Percentiles rank a stretch among this genome's conserved stretches.
Conservation (phyloP, 2,329 filamentous ascomycete species). For the Nemania abortiva region DNA sequence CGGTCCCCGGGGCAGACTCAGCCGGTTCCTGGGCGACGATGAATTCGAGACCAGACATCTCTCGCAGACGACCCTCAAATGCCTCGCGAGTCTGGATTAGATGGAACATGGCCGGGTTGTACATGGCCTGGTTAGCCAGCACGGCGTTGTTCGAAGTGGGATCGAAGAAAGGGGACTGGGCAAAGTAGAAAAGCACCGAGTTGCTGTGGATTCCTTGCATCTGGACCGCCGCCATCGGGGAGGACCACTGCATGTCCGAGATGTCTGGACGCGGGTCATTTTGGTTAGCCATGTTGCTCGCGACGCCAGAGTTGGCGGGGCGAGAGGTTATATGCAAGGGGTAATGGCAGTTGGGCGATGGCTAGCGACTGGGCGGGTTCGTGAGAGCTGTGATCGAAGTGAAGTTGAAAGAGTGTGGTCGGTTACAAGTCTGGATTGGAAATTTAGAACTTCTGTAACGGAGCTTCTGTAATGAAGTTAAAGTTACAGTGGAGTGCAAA, state of each 20-base stretch:
- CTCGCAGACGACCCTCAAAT: conserved; percentile 72
- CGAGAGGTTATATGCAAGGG: neutral
- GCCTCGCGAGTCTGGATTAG: conserved; percentile 71
- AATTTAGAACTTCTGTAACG: neutral
- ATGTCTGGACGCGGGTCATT: conserved; percentile 62
- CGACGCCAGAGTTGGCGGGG: neutral
- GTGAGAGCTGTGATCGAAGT: neutral
- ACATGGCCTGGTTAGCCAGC: conserved; percentile 71
- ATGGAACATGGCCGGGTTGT: conserved; percentile 69
- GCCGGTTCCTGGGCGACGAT: conserved; percentile 74
- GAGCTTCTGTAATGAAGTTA: conserved; percentile 1
- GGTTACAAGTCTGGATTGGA: neutral
- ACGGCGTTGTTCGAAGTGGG: conserved; percentile 75
- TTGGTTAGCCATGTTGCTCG: conserved; percentile 40
- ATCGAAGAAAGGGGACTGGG: conserved; percentile 76
- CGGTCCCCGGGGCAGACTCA: conserved; percentile 70
- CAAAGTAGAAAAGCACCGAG: conserved; percentile 75
- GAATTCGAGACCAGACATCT: conserved; percentile 76
- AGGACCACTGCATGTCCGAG: conserved; percentile 73
- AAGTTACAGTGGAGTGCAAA: conserved; percentile 30
- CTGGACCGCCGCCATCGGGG: conserved; percentile 61
- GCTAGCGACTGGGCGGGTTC: neutral
- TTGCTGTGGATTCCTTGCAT: conserved; percentile 74
- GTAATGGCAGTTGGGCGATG: neutral
- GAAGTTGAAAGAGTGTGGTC: neutral